phyloP scores from a whole-genome alignment of 805 yeast genomes.

The Candida montana region DNA sequence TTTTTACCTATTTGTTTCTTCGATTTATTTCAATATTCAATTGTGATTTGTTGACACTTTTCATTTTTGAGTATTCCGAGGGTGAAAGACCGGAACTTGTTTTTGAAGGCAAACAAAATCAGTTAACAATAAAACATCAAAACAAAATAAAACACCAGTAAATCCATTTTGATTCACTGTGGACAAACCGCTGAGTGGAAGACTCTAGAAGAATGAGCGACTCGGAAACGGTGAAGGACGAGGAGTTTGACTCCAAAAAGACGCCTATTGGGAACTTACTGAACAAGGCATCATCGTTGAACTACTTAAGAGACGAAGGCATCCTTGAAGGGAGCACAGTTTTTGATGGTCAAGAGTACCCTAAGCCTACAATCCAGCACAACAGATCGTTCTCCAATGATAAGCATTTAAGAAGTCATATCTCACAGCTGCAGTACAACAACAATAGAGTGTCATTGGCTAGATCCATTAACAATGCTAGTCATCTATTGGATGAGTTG shows the following conservation, averaged over 20 bases:
- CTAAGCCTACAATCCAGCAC: slow-evolving; percentile 11
- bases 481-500: slow-evolving; percentile 45
- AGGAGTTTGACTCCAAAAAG: slow-evolving; percentile 11
- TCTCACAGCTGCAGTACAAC: slow-evolving; percentile 73
- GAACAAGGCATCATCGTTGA: slow-evolving; percentile 16
- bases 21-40: too few relatives aligned
- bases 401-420: slow-evolving; percentile 43
- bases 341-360: slow-evolving; percentile 17
- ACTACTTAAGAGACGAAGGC: slow-evolving; percentile 23
- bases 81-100: too few relatives aligned
- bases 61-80: too few relatives aligned
- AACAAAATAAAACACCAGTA: too few relatives aligned
- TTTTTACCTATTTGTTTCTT: too few relatives aligned
- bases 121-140: too few relatives aligned
- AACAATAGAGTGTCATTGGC: slow-evolving; percentile 62
- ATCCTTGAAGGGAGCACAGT: slow-evolving; percentile 24
- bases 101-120: too few relatives aligned
- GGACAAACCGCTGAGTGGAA: too few relatives aligned
- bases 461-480: slow-evolving; percentile 50
- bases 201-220: too few relatives aligned
- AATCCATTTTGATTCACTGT: too few relatives aligned
- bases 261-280: slow-evolving; percentile 16
- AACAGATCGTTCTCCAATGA: slow-evolving; percentile 25
- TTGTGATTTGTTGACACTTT: too few relatives aligned
- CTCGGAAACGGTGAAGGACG: slow-evolving; percentile 2